Evolutionary conservation across 2,329 filamentous ascomycete genomes (phyloP).

Genomic region (Cladorrhinum sp.): DNA sequence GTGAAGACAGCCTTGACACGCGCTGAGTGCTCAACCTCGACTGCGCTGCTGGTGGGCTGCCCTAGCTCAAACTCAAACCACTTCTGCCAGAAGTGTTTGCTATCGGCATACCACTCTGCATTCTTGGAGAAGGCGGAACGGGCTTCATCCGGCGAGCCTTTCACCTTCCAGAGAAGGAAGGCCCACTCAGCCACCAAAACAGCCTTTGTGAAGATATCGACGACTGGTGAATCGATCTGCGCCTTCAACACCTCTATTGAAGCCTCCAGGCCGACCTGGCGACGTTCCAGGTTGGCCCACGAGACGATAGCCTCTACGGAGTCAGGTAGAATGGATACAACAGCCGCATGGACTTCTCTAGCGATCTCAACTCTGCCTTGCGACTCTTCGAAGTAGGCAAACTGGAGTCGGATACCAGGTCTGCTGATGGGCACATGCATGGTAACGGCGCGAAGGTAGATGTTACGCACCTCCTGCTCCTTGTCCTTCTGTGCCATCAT

Average conservation of each 20-base stretch:
- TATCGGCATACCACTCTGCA: slow-evolving; percentile 79
- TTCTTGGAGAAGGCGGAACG: slow-evolving; percentile 81
- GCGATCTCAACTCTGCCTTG: slow-evolving; percentile 72
- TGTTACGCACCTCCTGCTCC: slow-evolving; percentile 85
- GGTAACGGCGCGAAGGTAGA: slow-evolving; percentile 82
- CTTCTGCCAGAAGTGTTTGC: slow-evolving; percentile 82
- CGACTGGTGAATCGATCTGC: slow-evolving; percentile 70
- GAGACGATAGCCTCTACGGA: slow-evolving; percentile 86
- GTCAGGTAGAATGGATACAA: slow-evolving; percentile 72
- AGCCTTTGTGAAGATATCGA: slow-evolving; percentile 78
- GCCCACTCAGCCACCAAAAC: slow-evolving; percentile 88
- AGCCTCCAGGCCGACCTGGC: slow-evolving; percentile 77
- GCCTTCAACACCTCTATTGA: slow-evolving; percentile 80
- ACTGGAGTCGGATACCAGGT: slow-evolving; percentile 81
- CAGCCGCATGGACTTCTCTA: slow-evolving; percentile 77
- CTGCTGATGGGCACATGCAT: slow-evolving; percentile 84
- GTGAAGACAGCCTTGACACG: slow-evolving; percentile 80
- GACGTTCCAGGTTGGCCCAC: slow-evolving; percentile 79
- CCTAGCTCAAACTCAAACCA: slow-evolving; percentile 88
- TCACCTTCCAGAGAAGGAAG: slow-evolving; percentile 79
- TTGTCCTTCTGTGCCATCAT: slow-evolving; percentile 78
- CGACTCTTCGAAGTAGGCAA: slow-evolving; percentile 92
- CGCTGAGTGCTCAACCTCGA: slow-evolving; percentile 63
- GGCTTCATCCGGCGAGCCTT: slow-evolving; percentile 75
- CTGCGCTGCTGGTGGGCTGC: slow-evolving; percentile 66